Base-by-base conservation (phyloP, 163 green algal species). In the Volvox carteri region DNA sequence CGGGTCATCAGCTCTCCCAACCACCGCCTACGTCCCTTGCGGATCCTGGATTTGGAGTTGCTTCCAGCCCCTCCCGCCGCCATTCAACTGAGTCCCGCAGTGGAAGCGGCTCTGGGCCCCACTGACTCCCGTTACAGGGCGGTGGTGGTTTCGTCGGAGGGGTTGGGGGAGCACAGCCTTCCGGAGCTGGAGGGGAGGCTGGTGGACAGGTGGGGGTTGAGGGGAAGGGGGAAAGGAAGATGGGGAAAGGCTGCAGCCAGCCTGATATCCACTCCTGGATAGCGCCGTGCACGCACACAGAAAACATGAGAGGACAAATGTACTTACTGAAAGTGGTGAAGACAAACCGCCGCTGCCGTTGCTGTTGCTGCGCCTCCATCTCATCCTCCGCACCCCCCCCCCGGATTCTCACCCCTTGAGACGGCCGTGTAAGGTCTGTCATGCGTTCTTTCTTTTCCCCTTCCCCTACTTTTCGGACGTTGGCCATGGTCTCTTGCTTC, bases 121-220 rank as follows among this genome's bases (percentile, higher is more conserved):
- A 39, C 3, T 44, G 44, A 39, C 33, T 30, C 18, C 21, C 65
- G 81, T n/a, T 5, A 0, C 23, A 41, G 6, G 60, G 44, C 58
- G 2, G 23, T 30, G 14, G n/a, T 86, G 41, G 8, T 86, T 25
- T 3, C n/a, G 58, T 9, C 0, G 28, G 60, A 25, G 44, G 80
- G 5, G 16, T 19, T 78, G 46, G 4, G n/a, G 23, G 23, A 4
- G 11, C 5, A 44, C 1, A 4, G 12, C 33, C 19, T 87, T 7
- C 81, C 81, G 8, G 65, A 42, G 44, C 46, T 87, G 11, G 2
- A 0, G 46, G 81, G 81, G 0, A 21, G 33, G 1, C 33, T 87
- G 33, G 46, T 79, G 81, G 81, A 87, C 67, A 87, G 81, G 81
- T 87, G 81, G 0, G 81, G 30, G 12, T 46, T 41, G 73, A 62